Evolutionary conservation across 1,139 yeast species (phyloP).

Genomic region (Debaryomyces psychrophilus): DNA sequence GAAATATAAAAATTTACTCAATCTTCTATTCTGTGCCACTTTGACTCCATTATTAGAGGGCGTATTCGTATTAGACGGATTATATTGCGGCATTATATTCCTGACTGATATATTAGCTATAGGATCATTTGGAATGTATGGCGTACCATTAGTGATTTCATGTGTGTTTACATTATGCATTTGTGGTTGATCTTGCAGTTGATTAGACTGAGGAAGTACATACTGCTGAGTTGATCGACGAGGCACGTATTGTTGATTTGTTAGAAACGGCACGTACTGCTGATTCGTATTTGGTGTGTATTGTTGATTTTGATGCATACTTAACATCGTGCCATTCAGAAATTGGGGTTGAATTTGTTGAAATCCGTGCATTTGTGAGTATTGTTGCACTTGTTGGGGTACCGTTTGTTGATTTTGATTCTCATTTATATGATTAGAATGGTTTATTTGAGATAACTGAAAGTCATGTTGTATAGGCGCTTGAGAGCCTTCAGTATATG

Average conservation of each 20-base stretch:
- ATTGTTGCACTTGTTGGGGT: neutral
- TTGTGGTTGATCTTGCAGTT: neutral
- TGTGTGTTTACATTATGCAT: constrained; percentile 3
- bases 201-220: constrained; percentile 5
- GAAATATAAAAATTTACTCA: constrained; percentile 13
- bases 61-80: constrained; percentile 1
- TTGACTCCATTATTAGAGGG: constrained; percentile 10
- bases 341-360: neutral
- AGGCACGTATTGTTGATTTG: neutral
- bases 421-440: neutral
- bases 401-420: neutral
- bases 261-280: neutral
- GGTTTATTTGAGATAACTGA: neutral
- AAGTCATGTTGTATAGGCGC: neutral
- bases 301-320: neutral
- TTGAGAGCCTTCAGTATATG: neutral
- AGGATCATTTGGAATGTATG: constrained; percentile 13
- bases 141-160: neutral
- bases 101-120: constrained; percentile 11
- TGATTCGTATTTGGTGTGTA: neutral
- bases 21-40: constrained; percentile 4
- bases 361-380: neutral
- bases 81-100: constrained; percentile 12
- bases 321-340: neutral
- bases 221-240: neutral